Evolutionary conservation across 2,329 filamentous ascomycete species (phyloP).

Genomic region (Fusarium vanettenii): DNA sequence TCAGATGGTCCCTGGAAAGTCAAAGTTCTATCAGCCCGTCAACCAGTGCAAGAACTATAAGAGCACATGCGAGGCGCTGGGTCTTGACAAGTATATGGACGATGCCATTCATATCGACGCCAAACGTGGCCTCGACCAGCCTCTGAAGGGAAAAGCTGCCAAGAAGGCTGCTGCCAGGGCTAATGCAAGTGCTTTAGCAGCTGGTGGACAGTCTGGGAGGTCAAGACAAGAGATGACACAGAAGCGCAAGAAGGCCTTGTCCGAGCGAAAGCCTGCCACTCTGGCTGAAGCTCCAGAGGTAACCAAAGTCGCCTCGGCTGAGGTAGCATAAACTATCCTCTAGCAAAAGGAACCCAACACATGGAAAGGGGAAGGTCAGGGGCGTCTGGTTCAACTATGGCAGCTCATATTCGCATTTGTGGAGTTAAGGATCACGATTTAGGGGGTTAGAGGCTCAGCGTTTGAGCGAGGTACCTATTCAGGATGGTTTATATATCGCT

Average conservation of each 20-base stretch:
- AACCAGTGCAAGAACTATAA: conserved; percentile 77
- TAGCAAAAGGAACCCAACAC: background rate
- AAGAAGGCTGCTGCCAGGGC: conserved; percentile 47
- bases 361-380: background rate
- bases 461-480: background rate
- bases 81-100: conserved; percentile 71
- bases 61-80: conserved; percentile 74
- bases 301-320: conserved; percentile 35
- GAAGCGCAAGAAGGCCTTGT: conserved; percentile 51
- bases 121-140: conserved; percentile 68
- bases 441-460: conserved; percentile 1
- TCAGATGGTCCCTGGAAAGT: conserved; percentile 87
- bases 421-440: conserved; percentile 34
- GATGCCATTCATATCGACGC: conserved; percentile 75
- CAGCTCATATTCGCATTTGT: conserved; percentile 26
- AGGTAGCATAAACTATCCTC: conserved; percentile 2
- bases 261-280: conserved; percentile 45
- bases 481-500: conserved; percentile 6
- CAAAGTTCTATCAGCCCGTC: conserved; percentile 70
- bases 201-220: conserved; percentile 59
- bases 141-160: conserved; percentile 52
- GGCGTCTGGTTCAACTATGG: conserved; percentile 15
- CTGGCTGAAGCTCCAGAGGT: conserved; percentile 38
- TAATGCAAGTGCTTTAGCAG: conserved; percentile 59
- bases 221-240: conserved; percentile 48